A percentile compares a stretch with the other conserved stretches of the same genome.
These are phyloP conservation scores for Blastobotrys chiropterorum DNA, from an alignment of 805 yeast species.

Conservation along the genomic window DNA sequence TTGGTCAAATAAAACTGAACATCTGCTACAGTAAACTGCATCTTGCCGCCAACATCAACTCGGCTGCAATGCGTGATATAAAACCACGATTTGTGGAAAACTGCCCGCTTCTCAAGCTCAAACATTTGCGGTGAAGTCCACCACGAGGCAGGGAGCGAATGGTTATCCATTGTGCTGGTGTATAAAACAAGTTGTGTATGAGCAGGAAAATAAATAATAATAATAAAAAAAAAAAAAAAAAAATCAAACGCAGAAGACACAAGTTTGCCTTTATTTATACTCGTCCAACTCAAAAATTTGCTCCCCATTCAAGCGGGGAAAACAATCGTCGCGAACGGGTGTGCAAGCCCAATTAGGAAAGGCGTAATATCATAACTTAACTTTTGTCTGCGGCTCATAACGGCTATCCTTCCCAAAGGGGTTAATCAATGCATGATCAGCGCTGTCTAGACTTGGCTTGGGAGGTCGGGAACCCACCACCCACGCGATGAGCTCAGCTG, in stretches of 20 bases:
- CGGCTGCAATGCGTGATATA: neutral
- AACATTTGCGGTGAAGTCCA: neutral
- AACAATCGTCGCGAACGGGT: too few relatives aligned
- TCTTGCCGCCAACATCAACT: neutral
- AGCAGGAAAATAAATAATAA: neutral
- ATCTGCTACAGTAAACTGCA: neutral
- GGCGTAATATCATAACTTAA: neutral
- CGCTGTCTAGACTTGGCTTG: neutral
- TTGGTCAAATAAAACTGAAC: neutral
- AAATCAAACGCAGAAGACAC: neutral
- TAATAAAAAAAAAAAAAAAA: too few relatives aligned
- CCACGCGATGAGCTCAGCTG: neutral
- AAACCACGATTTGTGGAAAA: conserved; percentile 1
- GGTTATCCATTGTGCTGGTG: neutral
- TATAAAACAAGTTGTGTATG: too few relatives aligned
- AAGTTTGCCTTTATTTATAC: neutral
- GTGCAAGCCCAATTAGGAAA: neutral
- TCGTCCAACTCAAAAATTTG: neutral
- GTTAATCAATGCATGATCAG: neutral
- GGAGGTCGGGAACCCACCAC: neutral
- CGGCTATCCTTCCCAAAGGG: neutral
- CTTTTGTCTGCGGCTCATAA: neutral
- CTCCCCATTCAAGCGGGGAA: neutral
- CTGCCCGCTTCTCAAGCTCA: conserved; percentile 1
- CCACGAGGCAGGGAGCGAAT: conserved; percentile 1